These are phyloP conservation scores for Lyophyllum semitale DNA, from an alignment of 768 basidiomycete genomes.

Conservation along the genomic window DNA sequence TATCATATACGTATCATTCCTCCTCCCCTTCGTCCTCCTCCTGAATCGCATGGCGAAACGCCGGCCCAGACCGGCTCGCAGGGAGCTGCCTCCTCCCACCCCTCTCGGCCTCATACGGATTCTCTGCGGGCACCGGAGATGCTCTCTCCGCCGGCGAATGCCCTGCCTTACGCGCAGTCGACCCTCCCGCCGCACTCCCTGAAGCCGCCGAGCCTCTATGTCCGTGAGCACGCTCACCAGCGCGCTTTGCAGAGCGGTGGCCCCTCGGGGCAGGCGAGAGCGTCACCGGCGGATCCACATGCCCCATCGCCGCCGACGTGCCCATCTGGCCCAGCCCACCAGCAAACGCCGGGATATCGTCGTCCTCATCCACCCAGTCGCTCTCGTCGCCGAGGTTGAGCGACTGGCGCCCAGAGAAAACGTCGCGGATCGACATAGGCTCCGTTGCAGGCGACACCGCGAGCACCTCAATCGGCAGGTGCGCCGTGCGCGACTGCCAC, in stretches of 20 bases:
- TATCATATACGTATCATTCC: slow-evolving; percentile 37
- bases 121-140: slow-evolving; percentile 62
- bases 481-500: slow-evolving; percentile 70
- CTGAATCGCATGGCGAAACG: slow-evolving; percentile 73
- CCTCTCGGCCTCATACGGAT: slow-evolving; percentile 47
- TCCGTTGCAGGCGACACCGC: slow-evolving; percentile 62
- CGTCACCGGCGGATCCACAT: slow-evolving; percentile 41
- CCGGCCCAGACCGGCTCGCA: slow-evolving; percentile 63
- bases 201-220: slow-evolving; percentile 17
- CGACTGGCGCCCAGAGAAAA: slow-evolving; percentile 73
- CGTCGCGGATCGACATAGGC: slow-evolving; percentile 64
- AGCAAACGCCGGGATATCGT: slow-evolving; percentile 70
- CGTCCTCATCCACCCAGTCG: slow-evolving; percentile 90
- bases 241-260: slow-evolving; percentile 39
- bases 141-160: slow-evolving; percentile 63
- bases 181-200: slow-evolving; percentile 15
- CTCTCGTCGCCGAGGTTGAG: slow-evolving; percentile 71
- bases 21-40: slow-evolving; percentile 89
- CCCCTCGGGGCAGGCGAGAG: slow-evolving; percentile 56
- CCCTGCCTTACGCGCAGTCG: slow-evolving; percentile 45
- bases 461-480: slow-evolving; percentile 76
- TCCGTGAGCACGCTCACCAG: slow-evolving; percentile 12
- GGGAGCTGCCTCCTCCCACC: slow-evolving; percentile 74
- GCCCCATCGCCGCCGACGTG: slow-evolving; percentile 27
- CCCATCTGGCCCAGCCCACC: slow-evolving; percentile 77